Conservation (phyloP, 169 alveolate genomes). For the Cryptosporidium parvum region DNA sequence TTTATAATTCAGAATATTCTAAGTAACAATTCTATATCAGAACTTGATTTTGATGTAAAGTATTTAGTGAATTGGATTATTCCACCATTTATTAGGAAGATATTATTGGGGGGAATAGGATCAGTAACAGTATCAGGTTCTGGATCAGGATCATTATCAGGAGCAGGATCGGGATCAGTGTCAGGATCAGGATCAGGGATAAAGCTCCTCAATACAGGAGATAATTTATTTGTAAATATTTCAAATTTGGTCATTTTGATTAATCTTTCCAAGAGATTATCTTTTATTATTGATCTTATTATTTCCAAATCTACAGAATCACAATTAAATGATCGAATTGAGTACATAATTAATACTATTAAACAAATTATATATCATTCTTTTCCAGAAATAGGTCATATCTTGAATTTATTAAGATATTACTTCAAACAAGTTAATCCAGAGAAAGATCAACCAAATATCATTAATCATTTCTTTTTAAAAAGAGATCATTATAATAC, state of each 20-base stretch:
- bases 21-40: neutral
- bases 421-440: neutral
- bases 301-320: neutral
- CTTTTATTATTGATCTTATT: neutral
- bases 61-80: conserved; percentile 17
- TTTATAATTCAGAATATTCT: neutral
- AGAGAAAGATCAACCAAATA: neutral
- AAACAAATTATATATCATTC: conserved; percentile 17
- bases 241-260: conserved; percentile 16
- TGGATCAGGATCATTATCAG: neutral
- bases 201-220: neutral
- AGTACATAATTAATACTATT: conserved; percentile 2
- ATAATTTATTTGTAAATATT: conserved; percentile 31
- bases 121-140: no score
- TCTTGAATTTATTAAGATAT: conserved; percentile 21
- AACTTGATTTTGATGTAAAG: neutral
- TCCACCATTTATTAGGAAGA: conserved; percentile 11
- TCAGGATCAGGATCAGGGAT: neutral
- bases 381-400: conserved; percentile 38
- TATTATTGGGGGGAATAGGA: neutral
- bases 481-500: neutral
- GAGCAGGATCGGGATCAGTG: neutral
- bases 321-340: neutral
- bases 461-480: neutral
- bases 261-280: conserved; percentile 17